Evolutionary conservation across 768 basidiomycete genomes (phyloP).

Genomic region (Hortiboletus campestris): DNA sequence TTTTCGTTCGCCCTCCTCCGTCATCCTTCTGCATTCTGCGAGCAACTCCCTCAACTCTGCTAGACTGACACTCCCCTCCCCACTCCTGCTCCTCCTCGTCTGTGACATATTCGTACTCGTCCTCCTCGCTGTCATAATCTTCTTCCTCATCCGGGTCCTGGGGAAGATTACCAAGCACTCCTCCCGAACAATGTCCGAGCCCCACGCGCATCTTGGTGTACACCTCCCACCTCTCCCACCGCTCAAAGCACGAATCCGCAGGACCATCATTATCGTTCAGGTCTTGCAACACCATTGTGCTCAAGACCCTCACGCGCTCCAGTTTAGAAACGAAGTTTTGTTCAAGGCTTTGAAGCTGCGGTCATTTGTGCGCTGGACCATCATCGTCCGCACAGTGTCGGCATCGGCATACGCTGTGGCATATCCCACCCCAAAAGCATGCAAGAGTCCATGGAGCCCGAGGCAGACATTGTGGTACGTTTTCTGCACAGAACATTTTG

Average conservation of each 20-base stretch:
- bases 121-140: conserved; percentile 34
- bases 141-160: conserved; percentile 33
- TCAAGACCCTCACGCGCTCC: conserved; percentile 57
- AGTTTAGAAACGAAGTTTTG: conserved; percentile 55
- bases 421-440: conserved; percentile 67
- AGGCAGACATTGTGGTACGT: too few relatives aligned
- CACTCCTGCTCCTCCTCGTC: conserved; percentile 34
- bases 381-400: conserved; percentile 43
- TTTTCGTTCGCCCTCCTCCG: conserved; percentile 31
- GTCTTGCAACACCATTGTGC: conserved; percentile 50
- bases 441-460: conserved; percentile 65
- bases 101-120: conserved; percentile 31
- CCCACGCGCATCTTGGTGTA: conserved; percentile 50
- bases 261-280: conserved; percentile 57
- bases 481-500: too few relatives aligned
- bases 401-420: conserved; percentile 41
- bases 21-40: conserved; percentile 53
- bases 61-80: conserved; percentile 30
- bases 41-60: conserved; percentile 53
- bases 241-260: conserved; percentile 36
- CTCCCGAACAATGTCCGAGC: conserved; percentile 77
- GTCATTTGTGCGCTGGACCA: conserved; percentile 61
- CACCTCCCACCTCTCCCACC: conserved; percentile 63
- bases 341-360: conserved; percentile 56
- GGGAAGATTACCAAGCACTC: conserved; percentile 46